Evolutionary conservation across 164 flowering plant species (phyloP), one percentile per base, ranked within the genome.

Genomic region (Brasenia schreberi): DNA sequence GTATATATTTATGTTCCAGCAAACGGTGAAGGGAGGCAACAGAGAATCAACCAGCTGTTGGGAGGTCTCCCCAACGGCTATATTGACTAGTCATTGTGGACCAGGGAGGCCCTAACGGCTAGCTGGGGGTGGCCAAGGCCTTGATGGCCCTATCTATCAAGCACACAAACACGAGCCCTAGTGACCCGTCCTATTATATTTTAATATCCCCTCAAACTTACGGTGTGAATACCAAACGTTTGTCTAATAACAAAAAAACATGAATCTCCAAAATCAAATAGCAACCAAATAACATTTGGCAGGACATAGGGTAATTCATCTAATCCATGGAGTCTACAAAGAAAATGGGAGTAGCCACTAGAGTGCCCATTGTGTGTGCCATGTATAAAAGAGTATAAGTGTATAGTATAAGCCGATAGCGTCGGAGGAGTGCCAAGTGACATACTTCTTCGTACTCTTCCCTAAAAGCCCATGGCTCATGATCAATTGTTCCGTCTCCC

Each of bases 381-480:
- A 84, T 63, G 70, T 87, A 93, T 61, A 90, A 88, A 43, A 93
- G 89, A 64, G 96, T 87, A 76, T 90, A 93, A 62, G 90, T 72
- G 73, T 86, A 90, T 49, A 88, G 96, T 53, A 93, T 45, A 66
- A 93, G 78, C 43, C 89, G 89, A 72, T 90, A 93, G 59, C 98
- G 94, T 78, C 97, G 83, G 79, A 75, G 69, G 73, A 93, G 77
- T 59, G 98, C 98, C 59, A 85, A 74, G 63, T 96, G 98, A 70
- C 98, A 93, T 71, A 93, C 96, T 75, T 90, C 91, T 76, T 93
- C 98, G 76, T 94, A 88, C 98, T 90, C 94, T 78, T 81, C 80
- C 12, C 98, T 97, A 73, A 93, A 93, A 45, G 96, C 85, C 98
- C 98, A 93, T 9, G 98, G 98, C 70, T 93, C 98, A 74, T 90